phyloP scores from a whole-genome alignment of 192 early-diverging fungal genomes.

The Borealophlyctis nickersoniae region DNA sequence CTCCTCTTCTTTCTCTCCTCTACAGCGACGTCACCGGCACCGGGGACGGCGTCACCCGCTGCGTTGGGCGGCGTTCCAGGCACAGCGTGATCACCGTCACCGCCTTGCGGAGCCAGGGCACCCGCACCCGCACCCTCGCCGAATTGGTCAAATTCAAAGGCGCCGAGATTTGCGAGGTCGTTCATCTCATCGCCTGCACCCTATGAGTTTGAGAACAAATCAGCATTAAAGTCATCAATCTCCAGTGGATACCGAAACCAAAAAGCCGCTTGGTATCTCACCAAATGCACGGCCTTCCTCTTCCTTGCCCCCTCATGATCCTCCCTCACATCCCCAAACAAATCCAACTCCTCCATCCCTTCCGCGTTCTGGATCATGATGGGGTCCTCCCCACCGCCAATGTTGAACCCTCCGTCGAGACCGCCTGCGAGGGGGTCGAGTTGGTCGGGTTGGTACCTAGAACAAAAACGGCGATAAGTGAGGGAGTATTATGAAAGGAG shows the following conservation, averaged over 20 bases:
- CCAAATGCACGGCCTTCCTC: not conserved
- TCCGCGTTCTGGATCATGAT: not conserved
- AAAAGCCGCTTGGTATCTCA: no score
- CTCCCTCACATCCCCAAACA: slow-evolving; percentile 20
- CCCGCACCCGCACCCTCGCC: not conserved
- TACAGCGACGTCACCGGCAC: not conserved
- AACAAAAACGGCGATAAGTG: not conserved
- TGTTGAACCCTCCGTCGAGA: not conserved
- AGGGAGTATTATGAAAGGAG: not conserved
- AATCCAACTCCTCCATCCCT: slow-evolving; percentile 10
- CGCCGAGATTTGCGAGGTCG: not conserved
- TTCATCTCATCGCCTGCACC: not conserved
- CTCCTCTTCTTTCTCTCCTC: not conserved
- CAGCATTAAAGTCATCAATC: not conserved
- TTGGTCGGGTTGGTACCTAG: not conserved
- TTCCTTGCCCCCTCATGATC: slow-evolving; percentile 13
- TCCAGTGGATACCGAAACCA: no score
- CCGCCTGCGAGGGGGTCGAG: not conserved
- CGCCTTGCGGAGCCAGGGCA: not conserved
- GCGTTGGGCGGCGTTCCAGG: not conserved
- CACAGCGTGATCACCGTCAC: no score
- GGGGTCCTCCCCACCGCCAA: no score
- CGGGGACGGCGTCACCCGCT: not conserved
- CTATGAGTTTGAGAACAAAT: not conserved
- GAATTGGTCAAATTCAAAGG: not conserved